These are phyloP conservation scores for Wickerhamiella sorbophila DNA, from an alignment of 805 yeast species.

Conservation along the genomic window DNA sequence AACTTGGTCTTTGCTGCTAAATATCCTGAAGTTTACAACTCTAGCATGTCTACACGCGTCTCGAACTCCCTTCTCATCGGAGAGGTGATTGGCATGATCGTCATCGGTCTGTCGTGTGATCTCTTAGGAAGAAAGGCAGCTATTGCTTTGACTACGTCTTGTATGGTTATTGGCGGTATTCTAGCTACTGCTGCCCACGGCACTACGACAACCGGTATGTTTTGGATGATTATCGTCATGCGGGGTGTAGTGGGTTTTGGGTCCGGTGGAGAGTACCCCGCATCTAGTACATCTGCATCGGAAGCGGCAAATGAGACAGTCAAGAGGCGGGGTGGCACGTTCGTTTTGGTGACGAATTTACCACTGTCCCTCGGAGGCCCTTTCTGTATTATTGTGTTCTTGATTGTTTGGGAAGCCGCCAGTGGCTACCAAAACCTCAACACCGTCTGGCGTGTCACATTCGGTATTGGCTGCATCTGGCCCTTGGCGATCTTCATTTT, in stretches of 20 bases:
- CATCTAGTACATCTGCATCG: conserved; percentile 51
- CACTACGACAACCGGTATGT: conserved; percentile 41
- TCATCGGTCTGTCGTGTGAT: conserved; percentile 49
- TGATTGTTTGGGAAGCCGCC: conserved; percentile 52
- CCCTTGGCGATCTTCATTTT: conserved; percentile 61
- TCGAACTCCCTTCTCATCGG: conserved; percentile 59
- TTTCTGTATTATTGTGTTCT: conserved; percentile 50
- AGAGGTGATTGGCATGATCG: conserved; percentile 56
- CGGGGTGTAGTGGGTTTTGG: conserved; percentile 71
- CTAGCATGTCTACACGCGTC: conserved; percentile 44
- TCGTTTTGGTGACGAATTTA: conserved; percentile 53
- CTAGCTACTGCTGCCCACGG: conserved; percentile 65
- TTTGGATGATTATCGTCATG: conserved; percentile 62
- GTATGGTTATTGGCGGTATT: conserved; percentile 49
- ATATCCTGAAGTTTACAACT: conserved; percentile 32
- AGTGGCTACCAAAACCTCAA: conserved; percentile 27
- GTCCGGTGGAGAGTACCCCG: conserved; percentile 64
- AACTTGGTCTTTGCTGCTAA: conserved; percentile 40
- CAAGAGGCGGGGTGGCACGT: conserved; percentile 45
- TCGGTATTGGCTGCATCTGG: conserved; percentile 62
- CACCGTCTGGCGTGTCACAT: conserved; percentile 58
- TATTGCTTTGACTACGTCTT: conserved; percentile 46
- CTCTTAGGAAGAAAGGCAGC: conserved; percentile 53
- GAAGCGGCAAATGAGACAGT: conserved; percentile 60
- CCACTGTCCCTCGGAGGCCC: conserved; percentile 71